Evolutionary conservation across 495 filamentous ascomycete species (phyloP), one percentile per base, ranked within the genome.

Genomic region (Articulospora tetracladia): DNA sequence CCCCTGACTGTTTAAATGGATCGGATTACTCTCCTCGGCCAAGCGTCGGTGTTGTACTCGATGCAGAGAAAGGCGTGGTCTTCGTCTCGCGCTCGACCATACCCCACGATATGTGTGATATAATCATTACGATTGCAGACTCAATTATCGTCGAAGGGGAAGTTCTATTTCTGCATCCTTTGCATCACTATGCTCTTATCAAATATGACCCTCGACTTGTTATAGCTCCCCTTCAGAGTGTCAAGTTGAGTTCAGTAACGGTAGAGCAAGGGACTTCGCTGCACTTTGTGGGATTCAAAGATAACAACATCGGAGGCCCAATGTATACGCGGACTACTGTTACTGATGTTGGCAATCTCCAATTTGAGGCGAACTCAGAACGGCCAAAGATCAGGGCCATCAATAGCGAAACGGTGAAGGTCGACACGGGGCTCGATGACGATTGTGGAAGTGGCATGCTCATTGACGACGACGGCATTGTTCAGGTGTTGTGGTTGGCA

Each of bases 261-360:
- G 92, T 98, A 70, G 93, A 91, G 52, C 95, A 98, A 75, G 83
- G 83, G 36, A 87, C 91, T 34, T 87, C 92, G 44, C 97, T 92
- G 0, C 91, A 94, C 56, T 98, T 99, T 69, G 88, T 99, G 46
- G 94, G 94, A 22, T 96, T 95, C 79, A 99, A 99, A n/a, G n/a
- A n/a, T n/a, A n/a, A n/a, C n/a, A n/a, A n/a, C n/a, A n/a, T n/a
- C n/a, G n/a, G n/a, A n/a, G n/a, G n/a, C n/a, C 67, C 88, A 96
- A 62, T 98, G 97, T 63, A 84, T 92, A 58, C 84, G 94, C 91
- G 96, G 64, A 98, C 94, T 0, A 89, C 90, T 0, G 91, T 99
- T 27, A 98, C 95, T 12, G 94, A 99, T 73, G 96, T 98, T 69
- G 97, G 93, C 4, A 94, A 93, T 27, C 95, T 99, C 3, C 91